Conservation (phyloP, 169 alveolate species). For the Eimeria falciformis region DNA sequence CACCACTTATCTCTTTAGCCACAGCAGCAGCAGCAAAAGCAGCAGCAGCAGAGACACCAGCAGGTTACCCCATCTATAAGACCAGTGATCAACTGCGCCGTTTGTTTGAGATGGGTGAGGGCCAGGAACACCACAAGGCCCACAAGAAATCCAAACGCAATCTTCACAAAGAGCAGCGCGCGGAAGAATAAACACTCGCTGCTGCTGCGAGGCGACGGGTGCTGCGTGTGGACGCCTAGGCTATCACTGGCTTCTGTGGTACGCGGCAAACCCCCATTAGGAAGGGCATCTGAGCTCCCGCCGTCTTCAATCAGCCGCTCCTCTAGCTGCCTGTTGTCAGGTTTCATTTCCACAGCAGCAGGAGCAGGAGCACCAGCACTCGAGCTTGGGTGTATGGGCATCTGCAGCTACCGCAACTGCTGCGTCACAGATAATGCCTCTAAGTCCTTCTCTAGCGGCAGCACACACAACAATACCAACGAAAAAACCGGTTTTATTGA, state of each 20-base stretch:
- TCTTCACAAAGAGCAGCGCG: not conserved
- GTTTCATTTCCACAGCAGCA: slow-evolving; percentile 6
- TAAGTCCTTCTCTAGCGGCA: not conserved
- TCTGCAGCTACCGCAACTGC: slow-evolving; percentile 28
- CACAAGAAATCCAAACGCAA: not conserved
- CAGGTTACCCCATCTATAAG: not conserved
- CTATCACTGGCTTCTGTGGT: not conserved
- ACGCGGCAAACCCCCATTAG: not conserved
- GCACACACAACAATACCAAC: not conserved
- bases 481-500: not conserved
- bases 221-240: slow-evolving; percentile 9
- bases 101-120: not conserved
- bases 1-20: not conserved
- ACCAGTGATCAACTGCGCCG: not conserved
- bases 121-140: slow-evolving; percentile 3
- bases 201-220: slow-evolving; percentile 23
- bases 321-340: not conserved
- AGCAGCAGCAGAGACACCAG: slow-evolving; percentile 28
- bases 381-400: not conserved
- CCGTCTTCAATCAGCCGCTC: slow-evolving; percentile 35
- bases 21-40: slow-evolving; percentile 3
- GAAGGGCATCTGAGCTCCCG: not conserved
- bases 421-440: not conserved
- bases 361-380: slow-evolving; percentile 46
- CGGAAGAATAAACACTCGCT: slow-evolving; percentile 9